Evolutionary conservation across 2,329 filamentous ascomycete species (phyloP), one percentile per base, ranked within the genome.

Genomic region (Aspergillus puulaauensis): DNA sequence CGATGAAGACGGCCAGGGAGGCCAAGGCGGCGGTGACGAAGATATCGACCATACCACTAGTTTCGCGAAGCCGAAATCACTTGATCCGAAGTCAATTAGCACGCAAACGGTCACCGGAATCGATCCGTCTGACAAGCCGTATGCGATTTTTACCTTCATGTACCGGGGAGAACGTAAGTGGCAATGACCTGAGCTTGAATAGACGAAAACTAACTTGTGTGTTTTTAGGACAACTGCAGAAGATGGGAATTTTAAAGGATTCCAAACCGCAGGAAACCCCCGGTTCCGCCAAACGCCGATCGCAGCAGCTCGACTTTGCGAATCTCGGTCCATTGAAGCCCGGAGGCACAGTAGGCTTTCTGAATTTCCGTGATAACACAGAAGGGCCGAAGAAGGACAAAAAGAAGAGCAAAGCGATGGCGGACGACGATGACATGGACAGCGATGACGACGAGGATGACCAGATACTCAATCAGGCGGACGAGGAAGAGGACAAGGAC

Each of bases 81-180:
- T 97, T 53, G 96, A 98, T 77, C 93, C 93, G 0, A 97, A 97
- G 78, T 92, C 91, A 2, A 99, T 99, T 71, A 98, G 93, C 71
- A 99, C 95, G 3, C 95, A 99, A 77, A 99, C 95, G 0, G 95
- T 99, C n/a, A 98, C 95, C 8, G 95, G 93, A 17, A 96, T 98
- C 61, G 95, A 99, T 73, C 91, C 92, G 0, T 92, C 93, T 19
- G 93, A 98, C 62, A 95, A 93, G 76, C 95, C 96, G 3, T 99
- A 96, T 77, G 95, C 95, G 4, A 89, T 90, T 8, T 99, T 99
- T 74, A 98, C 96, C 27, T 99, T 99, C 75, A 91, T 98, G 77
- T 99, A 99, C 74, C 86, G 95, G 60, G 95, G 95, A 73, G 90
- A 96, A 73, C 89, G 93, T 96, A 81, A 81, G 91, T 86, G 41